Evolutionary conservation across 768 basidiomycete species (phyloP).

Genomic region (Astraeus odoratus): DNA sequence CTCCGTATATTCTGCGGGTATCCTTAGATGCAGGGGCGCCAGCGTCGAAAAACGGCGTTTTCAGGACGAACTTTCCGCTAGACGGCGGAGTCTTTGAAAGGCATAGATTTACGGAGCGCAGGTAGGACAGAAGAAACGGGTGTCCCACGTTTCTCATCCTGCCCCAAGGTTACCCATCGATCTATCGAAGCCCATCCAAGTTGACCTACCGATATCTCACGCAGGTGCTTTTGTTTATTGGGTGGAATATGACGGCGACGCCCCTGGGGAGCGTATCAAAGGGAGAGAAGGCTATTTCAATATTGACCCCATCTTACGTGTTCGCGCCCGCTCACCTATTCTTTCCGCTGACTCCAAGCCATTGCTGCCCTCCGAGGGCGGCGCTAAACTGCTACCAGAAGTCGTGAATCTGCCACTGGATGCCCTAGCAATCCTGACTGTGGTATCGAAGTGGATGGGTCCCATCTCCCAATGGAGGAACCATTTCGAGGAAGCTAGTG

Average conservation of each 20-base stretch:
- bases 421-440: slow-evolving; percentile 80
- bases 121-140: no score
- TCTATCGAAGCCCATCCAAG: slow-evolving; percentile 85
- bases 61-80: slow-evolving; percentile 95
- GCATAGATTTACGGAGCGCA: slow-evolving; percentile 64
- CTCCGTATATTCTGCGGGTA: slow-evolving; percentile 87
- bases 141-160: no score
- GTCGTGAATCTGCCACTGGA: slow-evolving; percentile 74
- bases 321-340: slow-evolving; percentile 68
- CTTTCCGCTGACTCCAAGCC: slow-evolving; percentile 49
- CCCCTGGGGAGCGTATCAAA: slow-evolving; percentile 54
- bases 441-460: slow-evolving; percentile 99
- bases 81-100: slow-evolving; percentile 85
- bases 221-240: slow-evolving; percentile 95
- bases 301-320: slow-evolving; percentile 82
- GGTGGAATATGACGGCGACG: slow-evolving; percentile 79
- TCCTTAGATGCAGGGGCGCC: slow-evolving; percentile 89
- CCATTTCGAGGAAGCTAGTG: slow-evolving; percentile 76
- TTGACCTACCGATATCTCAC: slow-evolving; percentile 94
- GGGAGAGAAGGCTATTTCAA: slow-evolving; percentile 94
- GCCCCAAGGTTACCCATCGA: slow-evolving; percentile 69
- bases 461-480: slow-evolving; percentile 67
- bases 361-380: slow-evolving; percentile 46
- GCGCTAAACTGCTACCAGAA: slow-evolving; percentile 43
- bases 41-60: slow-evolving; percentile 82